These are phyloP conservation scores for Chlamydomonas incerta DNA, from an alignment of 139 green algal genomes.

Conservation along the genomic window DNA sequence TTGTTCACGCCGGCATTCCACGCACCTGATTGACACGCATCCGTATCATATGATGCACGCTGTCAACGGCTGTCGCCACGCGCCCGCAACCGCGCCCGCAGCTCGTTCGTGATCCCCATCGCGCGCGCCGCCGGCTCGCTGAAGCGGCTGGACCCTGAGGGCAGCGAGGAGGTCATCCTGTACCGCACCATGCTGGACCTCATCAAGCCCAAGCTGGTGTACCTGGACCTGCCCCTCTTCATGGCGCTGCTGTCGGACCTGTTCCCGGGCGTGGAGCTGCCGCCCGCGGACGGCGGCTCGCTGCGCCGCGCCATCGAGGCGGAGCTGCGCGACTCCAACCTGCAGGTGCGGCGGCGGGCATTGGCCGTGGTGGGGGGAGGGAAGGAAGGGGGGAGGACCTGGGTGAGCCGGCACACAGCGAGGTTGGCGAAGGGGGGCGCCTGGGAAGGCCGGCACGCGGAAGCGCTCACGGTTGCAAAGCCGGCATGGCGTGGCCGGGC, in stretches of 20 bases:
- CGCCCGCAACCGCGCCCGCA: neutral
- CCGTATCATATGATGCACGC: no score
- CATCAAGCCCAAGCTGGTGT: slow-evolving; percentile 92
- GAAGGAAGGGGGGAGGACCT: neutral
- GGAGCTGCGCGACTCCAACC: slow-evolving; percentile 72
- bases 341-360: slow-evolving; percentile 68
- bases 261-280: slow-evolving; percentile 87
- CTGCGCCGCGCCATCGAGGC: slow-evolving; percentile 76
- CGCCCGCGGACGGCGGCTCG: slow-evolving; percentile 64
- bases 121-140: slow-evolving; percentile 79
- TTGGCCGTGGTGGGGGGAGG: neutral
- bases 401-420: no score
- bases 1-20: no score
- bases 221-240: slow-evolving; percentile 88
- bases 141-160: slow-evolving; percentile 83
- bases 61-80: no score
- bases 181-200: slow-evolving; percentile 89
- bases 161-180: slow-evolving; percentile 83
- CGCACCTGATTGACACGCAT: no score
- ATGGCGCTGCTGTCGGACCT: slow-evolving; percentile 86
- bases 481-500: no score
- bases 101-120: slow-evolving; percentile 91
- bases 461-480: no score
- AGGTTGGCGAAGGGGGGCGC: neutral
- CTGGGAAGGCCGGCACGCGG: no score